These are phyloP conservation scores for Jamesozyma gamospora DNA, from an alignment of 805 yeast species.

Conservation along the genomic window DNA sequence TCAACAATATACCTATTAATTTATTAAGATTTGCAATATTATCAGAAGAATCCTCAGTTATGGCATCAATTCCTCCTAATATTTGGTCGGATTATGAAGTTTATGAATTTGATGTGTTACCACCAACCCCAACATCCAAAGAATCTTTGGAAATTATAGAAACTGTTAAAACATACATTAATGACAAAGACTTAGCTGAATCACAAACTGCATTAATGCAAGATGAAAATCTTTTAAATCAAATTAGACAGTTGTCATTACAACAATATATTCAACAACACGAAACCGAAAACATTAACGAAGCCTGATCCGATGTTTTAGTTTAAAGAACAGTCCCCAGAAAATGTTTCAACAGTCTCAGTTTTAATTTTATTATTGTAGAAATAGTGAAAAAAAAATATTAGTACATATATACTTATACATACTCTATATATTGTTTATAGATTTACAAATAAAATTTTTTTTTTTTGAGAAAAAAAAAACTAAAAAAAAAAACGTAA, in stretches of 20 bases:
- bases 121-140: slow-evolving; percentile 40
- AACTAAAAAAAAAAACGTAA: too few relatives aligned
- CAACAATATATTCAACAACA: slow-evolving; percentile 25
- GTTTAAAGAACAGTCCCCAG: too few relatives aligned
- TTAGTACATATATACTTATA: too few relatives aligned
- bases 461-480: too few relatives aligned
- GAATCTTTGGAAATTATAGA: slow-evolving; percentile 30
- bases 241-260: slow-evolving; percentile 25
- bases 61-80: slow-evolving; percentile 56
- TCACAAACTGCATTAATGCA: slow-evolving; percentile 23
- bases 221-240: slow-evolving; percentile 26
- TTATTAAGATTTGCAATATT: slow-evolving; percentile 57
- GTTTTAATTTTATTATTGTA: too few relatives aligned
- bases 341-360: too few relatives aligned
- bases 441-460: too few relatives aligned
- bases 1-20: slow-evolving; percentile 42
- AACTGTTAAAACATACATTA: slow-evolving; percentile 27
- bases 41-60: slow-evolving; percentile 59
- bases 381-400: too few relatives aligned
- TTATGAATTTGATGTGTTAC: slow-evolving; percentile 62
- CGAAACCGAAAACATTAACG: slow-evolving; percentile 3
- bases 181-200: slow-evolving; percentile 21
- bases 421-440: too few relatives aligned
- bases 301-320: too few relatives aligned
- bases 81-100: slow-evolving; percentile 55